Percentiles rank a stretch among this genome's conserved stretches.
Evolutionary conservation across 2,329 filamentous ascomycete genomes (phyloP).

Genomic region (Fonsecaea nubica): DNA sequence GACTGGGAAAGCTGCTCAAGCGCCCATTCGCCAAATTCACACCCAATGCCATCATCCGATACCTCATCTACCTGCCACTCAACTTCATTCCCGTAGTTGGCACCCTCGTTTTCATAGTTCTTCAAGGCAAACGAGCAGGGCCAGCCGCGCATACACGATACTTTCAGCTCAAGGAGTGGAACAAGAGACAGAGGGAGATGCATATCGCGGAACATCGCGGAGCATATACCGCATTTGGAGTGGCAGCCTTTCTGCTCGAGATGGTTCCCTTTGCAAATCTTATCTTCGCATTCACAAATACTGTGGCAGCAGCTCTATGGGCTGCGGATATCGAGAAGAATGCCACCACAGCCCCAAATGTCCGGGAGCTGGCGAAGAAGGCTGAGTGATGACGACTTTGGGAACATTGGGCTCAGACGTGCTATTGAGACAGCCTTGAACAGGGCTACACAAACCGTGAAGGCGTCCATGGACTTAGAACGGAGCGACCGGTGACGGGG

Average conservation of each 20-base stretch:
- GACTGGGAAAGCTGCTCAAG: conserved; percentile 63
- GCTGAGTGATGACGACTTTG: conserved; percentile 38
- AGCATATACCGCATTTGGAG: conserved; percentile 82
- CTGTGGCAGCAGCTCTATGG: conserved; percentile 92
- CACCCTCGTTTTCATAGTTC: conserved; percentile 76
- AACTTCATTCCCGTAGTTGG: conserved; percentile 93
- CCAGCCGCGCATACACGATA: conserved; percentile 70
- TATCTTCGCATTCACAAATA: conserved; percentile 88
- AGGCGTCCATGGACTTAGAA: background rate
- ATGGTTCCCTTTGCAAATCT: conserved; percentile 83
- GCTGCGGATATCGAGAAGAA: conserved; percentile 78
- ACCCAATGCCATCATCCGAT: conserved; percentile 70
- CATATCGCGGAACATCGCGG: conserved; percentile 74
- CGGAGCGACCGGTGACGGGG: conserved; percentile 10
- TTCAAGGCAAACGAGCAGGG: conserved; percentile 70
- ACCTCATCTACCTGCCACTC: conserved; percentile 84
- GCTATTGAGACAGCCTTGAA: background rate
- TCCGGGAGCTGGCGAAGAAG: conserved; percentile 45
- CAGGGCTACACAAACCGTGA: conserved; percentile 15
- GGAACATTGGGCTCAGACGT: background rate
- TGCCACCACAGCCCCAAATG: conserved; percentile 42
- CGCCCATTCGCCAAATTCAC: conserved; percentile 62
- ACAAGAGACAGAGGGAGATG: conserved; percentile 65
- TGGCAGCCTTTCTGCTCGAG: conserved; percentile 81
- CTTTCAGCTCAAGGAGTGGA: conserved; percentile 90